These are phyloP conservation scores for Coprinopsis sp. DNA, from an alignment of 768 basidiomycete genomes.

Conservation along the genomic window DNA sequence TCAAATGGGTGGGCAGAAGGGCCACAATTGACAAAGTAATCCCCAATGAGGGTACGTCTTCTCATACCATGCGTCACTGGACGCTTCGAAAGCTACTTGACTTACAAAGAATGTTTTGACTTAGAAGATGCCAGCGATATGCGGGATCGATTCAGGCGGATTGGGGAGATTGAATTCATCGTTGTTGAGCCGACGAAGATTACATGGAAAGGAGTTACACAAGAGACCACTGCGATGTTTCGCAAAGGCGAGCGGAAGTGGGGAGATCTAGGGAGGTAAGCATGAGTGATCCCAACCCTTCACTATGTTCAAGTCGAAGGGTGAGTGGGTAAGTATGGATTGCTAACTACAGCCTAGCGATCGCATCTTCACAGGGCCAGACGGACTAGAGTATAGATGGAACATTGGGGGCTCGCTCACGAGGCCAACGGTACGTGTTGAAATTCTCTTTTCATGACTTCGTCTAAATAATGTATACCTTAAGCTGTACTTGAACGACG, in stretches of 20 bases:
- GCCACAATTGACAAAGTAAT: slow-evolving; percentile 14
- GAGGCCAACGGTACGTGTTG: slow-evolving; percentile 1
- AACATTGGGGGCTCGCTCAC: slow-evolving; percentile 20
- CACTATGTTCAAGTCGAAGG: neutral
- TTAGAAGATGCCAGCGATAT: neutral
- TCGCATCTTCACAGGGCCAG: slow-evolving; percentile 12
- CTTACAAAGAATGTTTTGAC: neutral
- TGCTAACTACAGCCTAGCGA: neutral
- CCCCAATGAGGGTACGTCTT: neutral
- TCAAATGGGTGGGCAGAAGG: slow-evolving; percentile 1
- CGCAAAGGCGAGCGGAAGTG: slow-evolving; percentile 14
- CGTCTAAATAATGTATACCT: neutral
- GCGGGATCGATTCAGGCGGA: slow-evolving; percentile 7
- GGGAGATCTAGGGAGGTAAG: slow-evolving; percentile 14
- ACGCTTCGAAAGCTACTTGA: neutral
- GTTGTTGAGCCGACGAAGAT: slow-evolving; percentile 9
- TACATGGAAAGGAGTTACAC: slow-evolving; percentile 4
- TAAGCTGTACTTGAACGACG: neutral
- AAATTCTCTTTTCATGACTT: neutral
- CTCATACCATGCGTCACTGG: neutral
- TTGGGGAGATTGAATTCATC: slow-evolving; percentile 16
- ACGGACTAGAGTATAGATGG: slow-evolving; percentile 30
- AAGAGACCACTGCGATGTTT: slow-evolving; percentile 13
- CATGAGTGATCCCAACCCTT: neutral
- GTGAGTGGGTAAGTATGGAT: too few species aligned